These are phyloP conservation scores for Fraxinus latifolia DNA, from an alignment of 305 asterid species.

Conservation along the genomic window DNA sequence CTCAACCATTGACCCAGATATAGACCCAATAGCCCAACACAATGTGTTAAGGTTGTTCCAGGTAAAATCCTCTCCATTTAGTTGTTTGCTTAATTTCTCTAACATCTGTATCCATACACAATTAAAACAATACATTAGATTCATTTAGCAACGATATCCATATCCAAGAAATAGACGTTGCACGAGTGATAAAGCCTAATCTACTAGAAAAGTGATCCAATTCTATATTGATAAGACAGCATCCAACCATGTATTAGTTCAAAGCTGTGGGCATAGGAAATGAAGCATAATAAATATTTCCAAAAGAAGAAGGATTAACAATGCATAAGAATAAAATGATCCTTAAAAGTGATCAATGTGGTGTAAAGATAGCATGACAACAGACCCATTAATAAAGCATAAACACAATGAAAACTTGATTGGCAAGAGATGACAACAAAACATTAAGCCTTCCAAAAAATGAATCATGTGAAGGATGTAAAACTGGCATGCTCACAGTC, in stretches of 20 bases:
- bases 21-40: constrained; percentile 99
- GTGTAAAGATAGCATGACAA: not conserved
- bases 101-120: constrained; percentile 62
- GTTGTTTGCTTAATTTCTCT: constrained; percentile 71
- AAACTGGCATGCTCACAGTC: not conserved
- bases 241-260: not conserved
- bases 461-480: not conserved
- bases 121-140: constrained; percentile 7
- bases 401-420: not conserved
- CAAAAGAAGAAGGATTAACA: not conserved
- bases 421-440: not conserved
- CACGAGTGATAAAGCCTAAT: not conserved
- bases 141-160: not conserved
- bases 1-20: constrained; percentile 97
- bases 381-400: not conserved
- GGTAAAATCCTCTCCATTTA: constrained; percentile 86
- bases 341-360: not conserved
- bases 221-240: not conserved
- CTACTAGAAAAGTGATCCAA: not conserved
- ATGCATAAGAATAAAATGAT: not conserved
- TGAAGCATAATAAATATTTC: not conserved
- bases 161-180: not conserved
- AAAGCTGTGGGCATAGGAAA: not conserved
- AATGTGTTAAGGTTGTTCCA: constrained; percentile 98
- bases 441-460: not conserved